Evolutionary conservation across 2,329 filamentous ascomycete genomes (phyloP), one percentile per base, ranked within the genome.

Genomic region (Biscogniauxia sp.): DNA sequence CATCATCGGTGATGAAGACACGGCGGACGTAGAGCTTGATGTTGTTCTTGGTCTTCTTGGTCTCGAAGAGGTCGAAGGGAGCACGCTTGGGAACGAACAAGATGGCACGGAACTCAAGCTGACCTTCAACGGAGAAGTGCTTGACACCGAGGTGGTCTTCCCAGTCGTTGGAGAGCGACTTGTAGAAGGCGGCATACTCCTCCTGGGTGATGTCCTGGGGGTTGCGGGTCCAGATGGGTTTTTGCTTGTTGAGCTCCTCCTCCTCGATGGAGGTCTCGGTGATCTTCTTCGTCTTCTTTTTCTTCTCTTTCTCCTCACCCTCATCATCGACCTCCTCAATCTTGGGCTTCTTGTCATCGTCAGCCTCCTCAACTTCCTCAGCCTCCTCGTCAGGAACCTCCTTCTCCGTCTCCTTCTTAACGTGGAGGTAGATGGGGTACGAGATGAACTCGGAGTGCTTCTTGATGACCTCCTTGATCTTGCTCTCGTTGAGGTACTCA

Each of bases 31-130:
- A 99, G 74, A 99, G 90, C 90, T 99, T 99, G 88, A 99, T 98
- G 91, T 99, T 99, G 91, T 98, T 99, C 93, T 99, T 99, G 78
- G 94, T 97, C 91, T 97, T 97, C 92, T 99, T 99, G 78, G 94
- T 97, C 91, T 99, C 95, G 80, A 99, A 99, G 66, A 99, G 91
- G 77, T 99, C 95, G 80, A 99, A 99, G 74, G 95, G 95, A 80
- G 95, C 95, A 75, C 95, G 94, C 92, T 99, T 98, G 78, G 95
- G 95, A 59, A 99, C 94, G 85, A 96, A 99, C 78, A 99, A 93
- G 81, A 99, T 97, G 70, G 95, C 95, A 70, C 94, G 94, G 93
- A 99, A 99, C 84, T 99, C 95, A 70, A 99, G 93, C 86, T 98
- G 95, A 89, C 95, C 95, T 86, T 99, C 95, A 68, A 99, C 95